phyloP scores from a whole-genome alignment of 1,139 yeast species.

The Magnusiomyces tetraspermus region DNA sequence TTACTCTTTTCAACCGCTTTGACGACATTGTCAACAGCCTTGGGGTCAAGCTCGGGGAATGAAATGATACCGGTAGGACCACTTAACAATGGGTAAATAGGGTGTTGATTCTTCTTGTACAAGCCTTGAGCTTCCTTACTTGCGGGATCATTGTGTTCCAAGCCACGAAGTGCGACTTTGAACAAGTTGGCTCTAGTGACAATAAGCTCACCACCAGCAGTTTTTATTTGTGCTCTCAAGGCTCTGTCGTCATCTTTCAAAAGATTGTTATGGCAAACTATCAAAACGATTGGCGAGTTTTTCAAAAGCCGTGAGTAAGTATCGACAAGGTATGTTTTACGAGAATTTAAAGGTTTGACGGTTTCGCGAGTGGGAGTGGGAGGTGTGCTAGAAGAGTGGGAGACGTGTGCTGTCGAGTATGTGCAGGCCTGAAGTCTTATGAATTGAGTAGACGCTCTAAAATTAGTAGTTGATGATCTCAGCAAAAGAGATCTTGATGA shows the following conservation, averaged over 20 bases:
- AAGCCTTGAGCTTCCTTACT: conserved; percentile 38
- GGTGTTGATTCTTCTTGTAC: conserved; percentile 43
- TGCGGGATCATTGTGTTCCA: conserved; percentile 67
- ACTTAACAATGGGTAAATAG: conserved; percentile 54
- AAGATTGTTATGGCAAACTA: conserved; percentile 77
- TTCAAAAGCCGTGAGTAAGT: conserved; percentile 64
- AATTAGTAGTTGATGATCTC: too few relatives aligned
- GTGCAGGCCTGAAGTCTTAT: neutral
- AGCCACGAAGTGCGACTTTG: conserved; percentile 66
- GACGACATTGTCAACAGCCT: conserved; percentile 49
- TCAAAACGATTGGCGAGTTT: conserved; percentile 56
- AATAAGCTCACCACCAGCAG: conserved; percentile 57
- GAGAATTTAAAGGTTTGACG: conserved; percentile 19
- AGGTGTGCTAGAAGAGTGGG: neutral
- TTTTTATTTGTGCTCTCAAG: conserved; percentile 52
- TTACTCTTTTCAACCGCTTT: conserved; percentile 52
- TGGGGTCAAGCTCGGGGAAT: conserved; percentile 62
- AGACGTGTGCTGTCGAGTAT: neutral
- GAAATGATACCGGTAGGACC: conserved; percentile 87
- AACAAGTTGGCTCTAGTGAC: conserved; percentile 61
- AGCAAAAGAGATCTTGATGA: too few relatives aligned
- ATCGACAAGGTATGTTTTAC: conserved; percentile 81
- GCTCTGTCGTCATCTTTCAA: conserved; percentile 55
- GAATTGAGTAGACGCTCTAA: neutral
- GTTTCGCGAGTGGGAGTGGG: conserved; percentile 9